Conservation (phyloP, 257 asterid genomes). For the Fraxinus anomala region DNA sequence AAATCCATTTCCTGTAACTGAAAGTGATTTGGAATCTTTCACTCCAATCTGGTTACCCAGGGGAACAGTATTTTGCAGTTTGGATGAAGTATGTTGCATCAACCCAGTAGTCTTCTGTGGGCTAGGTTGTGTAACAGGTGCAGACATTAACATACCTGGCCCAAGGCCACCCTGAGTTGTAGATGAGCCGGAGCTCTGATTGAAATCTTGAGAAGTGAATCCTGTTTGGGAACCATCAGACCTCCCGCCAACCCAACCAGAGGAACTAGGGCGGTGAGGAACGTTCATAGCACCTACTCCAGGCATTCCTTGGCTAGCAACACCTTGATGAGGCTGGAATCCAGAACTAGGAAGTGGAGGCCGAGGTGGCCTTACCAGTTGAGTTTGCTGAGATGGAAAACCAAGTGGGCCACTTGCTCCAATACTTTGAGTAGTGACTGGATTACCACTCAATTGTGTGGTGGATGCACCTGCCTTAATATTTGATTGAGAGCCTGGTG, state of each 20-base stretch:
- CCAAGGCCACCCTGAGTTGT: constrained; percentile 50
- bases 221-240: constrained; percentile 47
- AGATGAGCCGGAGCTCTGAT: constrained; percentile 45
- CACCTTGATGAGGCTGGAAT: constrained; percentile 57
- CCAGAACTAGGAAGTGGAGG: constrained; percentile 56
- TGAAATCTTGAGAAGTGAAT: constrained; percentile 53
- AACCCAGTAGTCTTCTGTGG: constrained; percentile 41
- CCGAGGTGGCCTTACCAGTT: constrained; percentile 51
- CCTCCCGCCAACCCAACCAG: constrained; percentile 45
- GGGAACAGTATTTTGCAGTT: constrained; percentile 38
- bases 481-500: constrained; percentile 49
- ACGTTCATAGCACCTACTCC: constrained; percentile 42
- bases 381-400: constrained; percentile 56
- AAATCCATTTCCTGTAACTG: constrained; percentile 65
- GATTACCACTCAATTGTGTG: constrained; percentile 38
- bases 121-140: constrained; percentile 51
- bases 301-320: constrained; percentile 53
- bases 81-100: constrained; percentile 53
- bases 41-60: constrained; percentile 45
- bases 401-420: constrained; percentile 49
- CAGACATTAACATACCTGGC: constrained; percentile 24
- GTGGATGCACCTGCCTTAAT: constrained; percentile 44
- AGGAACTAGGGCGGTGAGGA: constrained; percentile 47
- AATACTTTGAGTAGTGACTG: constrained; percentile 44
- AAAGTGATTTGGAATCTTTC: constrained; percentile 45